phyloP scores from a whole-genome alignment of 2,329 filamentous ascomycete species.

The Zasmidium cellare region DNA sequence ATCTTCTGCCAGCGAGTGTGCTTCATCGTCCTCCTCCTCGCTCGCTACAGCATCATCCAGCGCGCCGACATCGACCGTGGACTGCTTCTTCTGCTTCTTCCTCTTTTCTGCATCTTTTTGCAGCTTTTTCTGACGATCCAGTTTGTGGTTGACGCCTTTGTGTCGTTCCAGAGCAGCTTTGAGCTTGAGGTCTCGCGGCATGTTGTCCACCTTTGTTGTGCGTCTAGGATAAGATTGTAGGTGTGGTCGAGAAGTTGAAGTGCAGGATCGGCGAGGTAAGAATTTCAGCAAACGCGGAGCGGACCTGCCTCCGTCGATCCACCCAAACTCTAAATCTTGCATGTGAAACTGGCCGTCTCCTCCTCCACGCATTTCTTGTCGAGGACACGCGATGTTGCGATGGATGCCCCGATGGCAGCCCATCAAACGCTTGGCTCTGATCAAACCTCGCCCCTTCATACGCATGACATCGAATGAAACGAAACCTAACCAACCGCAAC shows the following conservation, averaged over 20 bases:
- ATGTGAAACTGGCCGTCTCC: background rate
- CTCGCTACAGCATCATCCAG: conserved; percentile 30
- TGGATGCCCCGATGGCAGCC: background rate
- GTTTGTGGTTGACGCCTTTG: conserved; percentile 66
- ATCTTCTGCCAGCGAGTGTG: conserved; percentile 19
- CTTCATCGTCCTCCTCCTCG: conserved; percentile 26
- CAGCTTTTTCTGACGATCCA: conserved; percentile 59
- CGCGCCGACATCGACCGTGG: conserved; percentile 28
- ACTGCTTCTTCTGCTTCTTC: conserved; percentile 37
- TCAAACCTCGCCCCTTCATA: background rate
- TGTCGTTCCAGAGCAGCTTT: conserved; percentile 59
- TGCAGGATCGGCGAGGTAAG: background rate
- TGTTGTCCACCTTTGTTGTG: conserved; percentile 21
- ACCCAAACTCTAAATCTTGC: conserved; percentile 3
- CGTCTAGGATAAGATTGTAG: background rate
- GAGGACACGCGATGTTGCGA: conserved; percentile 7
- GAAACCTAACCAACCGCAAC: background rate
- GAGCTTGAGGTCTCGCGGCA: conserved; percentile 58
- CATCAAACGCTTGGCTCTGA: background rate
- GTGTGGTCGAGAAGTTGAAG: background rate
- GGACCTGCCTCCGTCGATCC: conserved; percentile 1
- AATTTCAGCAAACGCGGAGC: conserved; percentile 1
- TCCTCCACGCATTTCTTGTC: background rate
- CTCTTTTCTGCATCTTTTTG: conserved; percentile 59
- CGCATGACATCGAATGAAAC: background rate